Evolutionary conservation across 768 basidiomycete genomes (phyloP).

Genomic region (Kwoniella sp.): DNA sequence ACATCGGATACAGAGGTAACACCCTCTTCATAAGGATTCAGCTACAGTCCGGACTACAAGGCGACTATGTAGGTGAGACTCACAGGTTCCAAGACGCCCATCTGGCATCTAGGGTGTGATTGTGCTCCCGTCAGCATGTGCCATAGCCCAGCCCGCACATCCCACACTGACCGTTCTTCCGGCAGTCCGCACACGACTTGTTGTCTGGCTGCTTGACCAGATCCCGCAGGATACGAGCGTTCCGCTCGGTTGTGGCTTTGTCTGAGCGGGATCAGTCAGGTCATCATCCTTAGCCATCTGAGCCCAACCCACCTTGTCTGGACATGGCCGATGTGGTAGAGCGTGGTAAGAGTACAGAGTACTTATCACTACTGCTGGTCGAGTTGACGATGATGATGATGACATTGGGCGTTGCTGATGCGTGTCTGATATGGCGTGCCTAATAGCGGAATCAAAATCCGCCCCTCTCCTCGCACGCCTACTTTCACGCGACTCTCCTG

Average conservation of each 20-base stretch:
- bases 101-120: conserved; percentile 72
- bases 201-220: conserved; percentile 85
- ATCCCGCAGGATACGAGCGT: conserved; percentile 73
- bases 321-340: conserved; percentile 29
- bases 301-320: conserved; percentile 33
- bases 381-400: no score
- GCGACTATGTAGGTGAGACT: no score
- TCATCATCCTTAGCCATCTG: not conserved
- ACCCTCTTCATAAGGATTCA: conserved; percentile 56
- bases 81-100: conserved; percentile 99
- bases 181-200: conserved; percentile 93
- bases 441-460: no score
- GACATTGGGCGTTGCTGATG: not conserved
- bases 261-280: conserved; percentile 52
- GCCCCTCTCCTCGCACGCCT: no score
- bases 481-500: no score
- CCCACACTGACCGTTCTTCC: conserved; percentile 72
- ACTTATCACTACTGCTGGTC: no score
- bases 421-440: not conserved
- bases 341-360: no score
- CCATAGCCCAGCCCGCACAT: no score
- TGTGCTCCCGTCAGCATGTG: no score
- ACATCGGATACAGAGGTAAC: conserved; percentile 95
- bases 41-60: no score
- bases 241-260: conserved; percentile 76